Evolutionary conservation across 225 moss, liverwort and hornwort genomes (phyloP).

Genomic region (Rhytidiadelphus loreus): DNA sequence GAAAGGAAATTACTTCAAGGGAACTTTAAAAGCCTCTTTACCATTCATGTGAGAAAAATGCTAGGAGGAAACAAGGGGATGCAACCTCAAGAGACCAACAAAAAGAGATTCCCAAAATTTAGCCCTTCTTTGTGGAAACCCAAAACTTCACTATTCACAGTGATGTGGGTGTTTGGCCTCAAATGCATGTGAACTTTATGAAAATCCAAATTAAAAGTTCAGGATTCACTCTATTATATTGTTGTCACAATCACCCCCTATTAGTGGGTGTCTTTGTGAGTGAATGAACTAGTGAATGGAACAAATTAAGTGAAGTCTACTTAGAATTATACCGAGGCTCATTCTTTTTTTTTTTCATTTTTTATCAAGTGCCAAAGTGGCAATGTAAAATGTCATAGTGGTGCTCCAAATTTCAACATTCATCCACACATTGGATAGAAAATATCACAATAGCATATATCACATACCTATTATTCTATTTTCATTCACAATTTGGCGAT

Average conservation of each 20-base stretch:
- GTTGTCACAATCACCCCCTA: neutral
- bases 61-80: neutral
- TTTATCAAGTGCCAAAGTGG: too few relatives aligned
- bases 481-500: too few relatives aligned
- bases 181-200: neutral
- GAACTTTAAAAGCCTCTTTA: neutral
- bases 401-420: too few relatives aligned
- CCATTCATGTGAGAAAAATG: rapidly evolving
- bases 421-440: too few relatives aligned
- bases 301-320: neutral
- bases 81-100: neutral
- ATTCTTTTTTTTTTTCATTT: too few relatives aligned
- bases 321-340: neutral
- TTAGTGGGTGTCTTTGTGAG: rapidly evolving
- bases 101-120: neutral
- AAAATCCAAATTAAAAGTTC: neutral
- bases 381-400: too few relatives aligned
- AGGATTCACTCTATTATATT: neutral
- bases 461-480: too few relatives aligned
- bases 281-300: neutral
- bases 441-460: too few relatives aligned
- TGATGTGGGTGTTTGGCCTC: neutral
- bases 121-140: neutral
- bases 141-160: neutral
- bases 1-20: neutral